These are phyloP conservation scores for Pseudogymnoascus sp. DNA, from an alignment of 2,329 filamentous ascomycete species.

Conservation along the genomic window DNA sequence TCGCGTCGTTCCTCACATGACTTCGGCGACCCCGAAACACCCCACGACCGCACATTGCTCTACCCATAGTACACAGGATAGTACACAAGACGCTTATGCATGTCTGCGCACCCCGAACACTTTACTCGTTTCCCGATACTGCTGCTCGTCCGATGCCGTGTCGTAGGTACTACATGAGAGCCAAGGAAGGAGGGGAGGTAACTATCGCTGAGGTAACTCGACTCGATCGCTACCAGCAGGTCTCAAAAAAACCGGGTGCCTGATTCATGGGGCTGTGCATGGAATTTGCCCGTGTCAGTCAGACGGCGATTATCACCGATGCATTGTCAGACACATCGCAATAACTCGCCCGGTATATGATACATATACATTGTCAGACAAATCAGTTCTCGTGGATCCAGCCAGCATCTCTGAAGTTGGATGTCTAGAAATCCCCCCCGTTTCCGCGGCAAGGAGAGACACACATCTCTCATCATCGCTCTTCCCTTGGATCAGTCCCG, in stretches of 20 bases:
- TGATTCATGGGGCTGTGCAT: not conserved
- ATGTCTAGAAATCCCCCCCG: not conserved
- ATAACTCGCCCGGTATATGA: not conserved
- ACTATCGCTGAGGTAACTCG: not conserved
- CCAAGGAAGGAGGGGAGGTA: not conserved
- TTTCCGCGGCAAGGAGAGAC: not conserved
- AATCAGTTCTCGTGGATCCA: not conserved
- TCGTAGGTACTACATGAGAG: not conserved
- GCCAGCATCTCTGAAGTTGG: not conserved
- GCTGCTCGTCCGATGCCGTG: not conserved
- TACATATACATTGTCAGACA: not conserved
- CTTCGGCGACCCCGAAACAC: constrained; percentile 1
- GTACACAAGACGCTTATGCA: not conserved
- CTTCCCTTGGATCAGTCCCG: not conserved
- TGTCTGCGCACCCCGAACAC: not conserved
- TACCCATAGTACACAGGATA: not conserved
- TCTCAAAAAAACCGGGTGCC: not conserved
- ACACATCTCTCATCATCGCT: not conserved
- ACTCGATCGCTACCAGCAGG: not conserved
- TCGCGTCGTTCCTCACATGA: constrained; percentile 3
- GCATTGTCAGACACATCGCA: not conserved
- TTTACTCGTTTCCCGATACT: not conserved
- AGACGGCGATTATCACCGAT: not conserved
- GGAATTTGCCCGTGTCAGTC: not conserved
- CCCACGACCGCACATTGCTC: not conserved